Conservation (phyloP, 352 stramenopile species). For the Phytophthora europaea region DNA sequence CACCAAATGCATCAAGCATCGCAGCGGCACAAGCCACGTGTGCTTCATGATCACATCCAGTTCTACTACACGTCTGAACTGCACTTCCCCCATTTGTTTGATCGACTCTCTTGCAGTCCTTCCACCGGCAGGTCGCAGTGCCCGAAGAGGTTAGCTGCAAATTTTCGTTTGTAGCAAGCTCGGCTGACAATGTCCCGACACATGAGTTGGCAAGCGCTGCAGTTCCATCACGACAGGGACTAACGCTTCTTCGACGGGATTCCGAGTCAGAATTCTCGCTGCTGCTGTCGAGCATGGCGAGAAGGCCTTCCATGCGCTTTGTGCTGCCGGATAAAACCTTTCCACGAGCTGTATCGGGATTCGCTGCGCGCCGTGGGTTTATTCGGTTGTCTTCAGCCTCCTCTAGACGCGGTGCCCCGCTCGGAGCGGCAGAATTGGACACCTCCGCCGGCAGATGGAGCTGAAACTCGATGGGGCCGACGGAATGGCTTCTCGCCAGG, state of each 20-base stretch:
- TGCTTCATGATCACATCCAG: not conserved
- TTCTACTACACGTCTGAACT: conserved; percentile 3
- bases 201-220: not conserved
- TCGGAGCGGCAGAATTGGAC: not conserved
- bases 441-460: not conserved
- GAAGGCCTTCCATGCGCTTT: not conserved
- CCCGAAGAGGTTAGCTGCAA: not conserved
- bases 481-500: not conserved
- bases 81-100: not conserved
- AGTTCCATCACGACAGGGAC: not conserved
- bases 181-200: not conserved
- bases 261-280: not conserved
- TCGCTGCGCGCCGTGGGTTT: not conserved
- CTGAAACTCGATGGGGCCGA: not conserved
- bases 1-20: conserved; percentile 9
- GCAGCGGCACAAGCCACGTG: conserved; percentile 3
- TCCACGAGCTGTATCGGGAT: not conserved
- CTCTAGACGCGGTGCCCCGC: not conserved
- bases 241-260: not conserved
- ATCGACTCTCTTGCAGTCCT: not conserved
- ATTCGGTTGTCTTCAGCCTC: not conserved
- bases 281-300: not conserved
- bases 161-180: not conserved
- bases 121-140: not conserved
- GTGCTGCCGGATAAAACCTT: not conserved